These are phyloP conservation scores for Pelagomonas calceolata DNA, from an alignment of 108 stramenopile genomes.

Conservation along the genomic window DNA sequence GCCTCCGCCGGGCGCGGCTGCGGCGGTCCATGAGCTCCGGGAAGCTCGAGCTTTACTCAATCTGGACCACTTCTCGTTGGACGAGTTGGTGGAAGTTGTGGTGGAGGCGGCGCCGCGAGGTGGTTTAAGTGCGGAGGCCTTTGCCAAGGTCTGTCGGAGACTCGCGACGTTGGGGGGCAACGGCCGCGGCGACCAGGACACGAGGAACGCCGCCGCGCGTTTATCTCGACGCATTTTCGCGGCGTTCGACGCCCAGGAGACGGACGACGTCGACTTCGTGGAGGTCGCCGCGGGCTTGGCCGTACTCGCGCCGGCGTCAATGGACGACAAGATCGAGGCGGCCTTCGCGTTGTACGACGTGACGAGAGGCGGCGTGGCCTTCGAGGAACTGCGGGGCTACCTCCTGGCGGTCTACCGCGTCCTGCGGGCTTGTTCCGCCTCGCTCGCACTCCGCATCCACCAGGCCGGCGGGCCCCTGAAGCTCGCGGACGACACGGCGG, in stretches of 20 bases:
- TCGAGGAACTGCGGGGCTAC: conserved; percentile 8
- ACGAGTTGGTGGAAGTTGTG: conserved; percentile 11
- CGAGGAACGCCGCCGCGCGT: neutral
- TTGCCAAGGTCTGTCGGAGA: conserved; percentile 3
- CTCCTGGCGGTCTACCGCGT: conserved; percentile 15
- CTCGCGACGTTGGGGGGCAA: neutral
- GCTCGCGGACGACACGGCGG: conserved; percentile 2
- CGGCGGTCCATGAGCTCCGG: neutral
- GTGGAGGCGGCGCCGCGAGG: conserved; percentile 9
- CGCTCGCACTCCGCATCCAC: neutral
- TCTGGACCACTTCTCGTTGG: conserved; percentile 6
- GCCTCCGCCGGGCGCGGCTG: neutral
- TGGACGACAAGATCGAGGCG: conserved; percentile 12
- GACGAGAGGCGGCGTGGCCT: conserved; percentile 12
- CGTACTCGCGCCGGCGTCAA: conserved; percentile 8
- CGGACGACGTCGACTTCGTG: conserved; percentile 16
- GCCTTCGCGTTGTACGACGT: conserved; percentile 25
- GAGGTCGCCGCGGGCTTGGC: conserved; percentile 20
- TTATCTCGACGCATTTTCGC: conserved; percentile 6
- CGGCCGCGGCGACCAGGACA: neutral
- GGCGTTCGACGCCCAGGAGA: conserved; percentile 9
- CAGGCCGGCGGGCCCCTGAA: neutral
- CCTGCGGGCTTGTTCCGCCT: neutral
- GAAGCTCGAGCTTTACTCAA: neutral
- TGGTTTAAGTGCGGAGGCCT: neutral